These are phyloP conservation scores for Lipomyces mesembrius DNA, from an alignment of 805 yeast genomes.

Conservation along the genomic window DNA sequence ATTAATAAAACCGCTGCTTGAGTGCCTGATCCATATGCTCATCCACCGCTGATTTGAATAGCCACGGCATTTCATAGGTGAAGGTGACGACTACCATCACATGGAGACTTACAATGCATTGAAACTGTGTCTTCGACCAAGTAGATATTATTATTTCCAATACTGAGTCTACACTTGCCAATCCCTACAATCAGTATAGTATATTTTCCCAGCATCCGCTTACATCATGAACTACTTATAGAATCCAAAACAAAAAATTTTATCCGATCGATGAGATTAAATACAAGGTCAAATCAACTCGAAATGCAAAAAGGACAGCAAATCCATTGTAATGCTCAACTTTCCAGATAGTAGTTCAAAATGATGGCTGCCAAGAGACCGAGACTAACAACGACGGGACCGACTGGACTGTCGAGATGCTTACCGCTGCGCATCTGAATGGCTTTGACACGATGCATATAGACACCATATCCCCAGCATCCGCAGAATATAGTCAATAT, in stretches of 20 bases:
- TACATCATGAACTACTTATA: background rate
- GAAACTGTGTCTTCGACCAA: no score
- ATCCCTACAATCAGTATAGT: no score
- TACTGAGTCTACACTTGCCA: no score
- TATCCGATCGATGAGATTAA: background rate
- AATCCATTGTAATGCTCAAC: background rate
- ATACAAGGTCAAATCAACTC: background rate
- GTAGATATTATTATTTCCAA: no score
- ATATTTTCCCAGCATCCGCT: background rate
- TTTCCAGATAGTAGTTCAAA: constrained; percentile 43
- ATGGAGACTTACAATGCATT: no score
- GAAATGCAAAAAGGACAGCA: background rate
- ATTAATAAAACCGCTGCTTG: no score
- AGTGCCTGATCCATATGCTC: no score
- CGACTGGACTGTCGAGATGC: constrained; percentile 87
- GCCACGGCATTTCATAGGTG: no score
- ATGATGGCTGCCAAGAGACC: constrained; percentile 69
- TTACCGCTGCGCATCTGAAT: constrained; percentile 82
- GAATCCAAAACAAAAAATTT: background rate
- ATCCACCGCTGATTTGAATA: no score
- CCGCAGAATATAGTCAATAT: constrained; percentile 81
- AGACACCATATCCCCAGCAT: constrained; percentile 85
- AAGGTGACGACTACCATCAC: no score
- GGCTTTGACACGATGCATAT: constrained; percentile 67
- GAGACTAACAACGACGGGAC: constrained; percentile 79